These are phyloP conservation scores for Talaromyces islandicus DNA, from an alignment of 2,329 filamentous ascomycete genomes.

Conservation along the genomic window DNA sequence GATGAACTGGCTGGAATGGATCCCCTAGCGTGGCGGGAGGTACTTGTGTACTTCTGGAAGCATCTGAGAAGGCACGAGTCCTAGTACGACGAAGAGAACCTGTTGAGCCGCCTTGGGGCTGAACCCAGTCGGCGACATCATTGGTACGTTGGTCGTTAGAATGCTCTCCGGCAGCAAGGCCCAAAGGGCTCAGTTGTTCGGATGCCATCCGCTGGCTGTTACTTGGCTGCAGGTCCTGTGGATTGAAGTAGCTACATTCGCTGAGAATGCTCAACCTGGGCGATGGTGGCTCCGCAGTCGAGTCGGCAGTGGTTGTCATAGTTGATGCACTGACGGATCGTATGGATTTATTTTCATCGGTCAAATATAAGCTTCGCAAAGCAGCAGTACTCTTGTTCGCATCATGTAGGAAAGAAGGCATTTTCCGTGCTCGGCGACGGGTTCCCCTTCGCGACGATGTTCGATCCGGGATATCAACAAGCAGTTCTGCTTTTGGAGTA, in stretches of 20 bases:
- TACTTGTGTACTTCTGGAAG: slow-evolving; percentile 16
- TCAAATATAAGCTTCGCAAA: slow-evolving; percentile 33
- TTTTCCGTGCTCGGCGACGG: slow-evolving; percentile 23
- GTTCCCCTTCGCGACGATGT: slow-evolving; percentile 30
- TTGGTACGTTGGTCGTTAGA: background rate
- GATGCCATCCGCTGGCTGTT: slow-evolving; percentile 20
- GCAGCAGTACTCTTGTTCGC: slow-evolving; percentile 31
- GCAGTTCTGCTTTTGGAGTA: slow-evolving; percentile 22
- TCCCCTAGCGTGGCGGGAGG: slow-evolving; percentile 14
- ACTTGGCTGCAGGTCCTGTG: slow-evolving; percentile 20
- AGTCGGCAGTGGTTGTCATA: slow-evolving; percentile 30
- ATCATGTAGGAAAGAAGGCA: slow-evolving; percentile 35
- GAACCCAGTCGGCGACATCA: slow-evolving; percentile 27
- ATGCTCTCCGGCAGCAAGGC: background rate
- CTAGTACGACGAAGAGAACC: slow-evolving; percentile 14
- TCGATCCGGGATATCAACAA: slow-evolving; percentile 33
- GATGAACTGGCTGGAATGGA: slow-evolving; percentile 17
- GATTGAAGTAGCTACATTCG: slow-evolving; percentile 38
- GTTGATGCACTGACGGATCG: slow-evolving; percentile 24
- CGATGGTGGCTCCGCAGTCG: slow-evolving; percentile 29
- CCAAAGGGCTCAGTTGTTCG: slow-evolving; percentile 11
- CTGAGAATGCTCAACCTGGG: slow-evolving; percentile 39
- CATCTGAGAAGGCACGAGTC: slow-evolving; percentile 15
- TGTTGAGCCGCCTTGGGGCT: slow-evolving; percentile 15
- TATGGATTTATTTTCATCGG: slow-evolving; percentile 23